phyloP scores from a whole-genome alignment of 257 asterid genomes.

The Petunia secreta region DNA sequence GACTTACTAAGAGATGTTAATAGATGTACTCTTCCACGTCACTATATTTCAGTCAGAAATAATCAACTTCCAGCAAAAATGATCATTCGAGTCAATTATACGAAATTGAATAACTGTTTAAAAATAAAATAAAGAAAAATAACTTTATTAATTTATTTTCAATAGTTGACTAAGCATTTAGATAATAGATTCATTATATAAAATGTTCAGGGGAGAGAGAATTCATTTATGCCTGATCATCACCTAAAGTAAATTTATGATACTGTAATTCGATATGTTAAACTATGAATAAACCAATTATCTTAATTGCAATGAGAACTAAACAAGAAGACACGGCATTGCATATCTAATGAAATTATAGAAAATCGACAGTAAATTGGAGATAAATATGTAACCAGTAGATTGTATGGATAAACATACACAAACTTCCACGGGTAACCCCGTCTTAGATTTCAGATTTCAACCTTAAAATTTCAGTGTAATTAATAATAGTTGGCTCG shows the following conservation, averaged over 20 bases:
- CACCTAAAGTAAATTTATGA: neutral
- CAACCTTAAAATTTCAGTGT: neutral
- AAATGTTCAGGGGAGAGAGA: neutral
- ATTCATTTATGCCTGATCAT: neutral
- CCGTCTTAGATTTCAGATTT: neutral
- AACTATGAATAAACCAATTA: too few relatives aligned
- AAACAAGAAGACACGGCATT: neutral
- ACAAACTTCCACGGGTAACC: neutral
- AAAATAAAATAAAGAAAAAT: too few relatives aligned
- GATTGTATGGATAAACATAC: neutral
- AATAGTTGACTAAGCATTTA: too few relatives aligned
- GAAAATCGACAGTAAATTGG: neutral
- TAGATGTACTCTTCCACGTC: too few relatives aligned
- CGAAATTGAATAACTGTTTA: too few relatives aligned
- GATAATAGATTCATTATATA: neutral
- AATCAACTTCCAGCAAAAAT: too few relatives aligned
- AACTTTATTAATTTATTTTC: too few relatives aligned
- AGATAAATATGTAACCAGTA: neutral
- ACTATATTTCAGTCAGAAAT: too few relatives aligned
- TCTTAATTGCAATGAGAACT: neutral
- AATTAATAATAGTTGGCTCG: neutral
- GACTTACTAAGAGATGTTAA: too few relatives aligned
- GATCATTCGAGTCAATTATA: too few relatives aligned
- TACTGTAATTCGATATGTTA: neutral
- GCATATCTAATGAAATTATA: neutral